Conservation (phyloP, 768 basidiomycete genomes). For the Thelephora aurantiotincta region DNA sequence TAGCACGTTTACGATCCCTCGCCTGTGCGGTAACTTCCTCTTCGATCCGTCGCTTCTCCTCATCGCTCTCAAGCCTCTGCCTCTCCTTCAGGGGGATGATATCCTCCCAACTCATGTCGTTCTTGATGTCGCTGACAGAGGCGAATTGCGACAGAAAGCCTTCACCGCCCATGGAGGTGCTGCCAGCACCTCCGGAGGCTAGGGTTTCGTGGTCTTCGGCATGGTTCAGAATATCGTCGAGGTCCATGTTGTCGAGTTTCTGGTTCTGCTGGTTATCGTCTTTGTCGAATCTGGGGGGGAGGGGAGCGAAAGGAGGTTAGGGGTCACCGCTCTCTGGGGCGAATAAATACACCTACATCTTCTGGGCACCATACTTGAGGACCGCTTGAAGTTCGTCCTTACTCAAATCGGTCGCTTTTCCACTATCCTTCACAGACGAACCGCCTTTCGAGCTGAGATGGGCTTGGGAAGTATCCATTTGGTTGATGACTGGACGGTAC, state of each 20-base stretch:
- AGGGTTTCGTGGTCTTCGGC: constrained; percentile 97
- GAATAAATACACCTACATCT: constrained; percentile 52
- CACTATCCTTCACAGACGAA: constrained; percentile 43
- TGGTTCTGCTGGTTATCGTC: constrained; percentile 86
- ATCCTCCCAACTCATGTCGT: constrained; percentile 98
- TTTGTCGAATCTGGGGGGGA: constrained; percentile 73
- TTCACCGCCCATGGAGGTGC: constrained; percentile 93
- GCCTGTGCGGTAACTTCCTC: constrained; percentile 56
- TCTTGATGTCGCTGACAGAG: constrained; percentile 93
- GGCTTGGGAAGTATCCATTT: constrained; percentile 98
- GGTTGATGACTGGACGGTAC: constrained; percentile 74
- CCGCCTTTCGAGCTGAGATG: constrained; percentile 76
- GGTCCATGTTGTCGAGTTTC: constrained; percentile 97
- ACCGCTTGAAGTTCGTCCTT: constrained; percentile 97
- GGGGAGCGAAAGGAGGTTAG: constrained; percentile 7
- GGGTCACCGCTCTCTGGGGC: constrained; percentile 1
- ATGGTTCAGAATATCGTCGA: constrained; percentile 93
- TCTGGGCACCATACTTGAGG: constrained; percentile 96
- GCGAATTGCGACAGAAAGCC: constrained; percentile 93
- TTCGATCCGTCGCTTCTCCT: constrained; percentile 60
- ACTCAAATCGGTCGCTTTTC: constrained; percentile 74
- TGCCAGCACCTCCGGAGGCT: constrained; percentile 65
- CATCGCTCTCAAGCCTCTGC: constrained; percentile 69
- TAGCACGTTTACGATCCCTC: constrained; percentile 68
- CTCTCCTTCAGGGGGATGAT: constrained; percentile 94